A percentile compares a stretch with the other conserved stretches of the same genome.
These are phyloP conservation scores for Saturnispora sanitii DNA, from an alignment of 805 yeast species.

Conservation along the genomic window DNA sequence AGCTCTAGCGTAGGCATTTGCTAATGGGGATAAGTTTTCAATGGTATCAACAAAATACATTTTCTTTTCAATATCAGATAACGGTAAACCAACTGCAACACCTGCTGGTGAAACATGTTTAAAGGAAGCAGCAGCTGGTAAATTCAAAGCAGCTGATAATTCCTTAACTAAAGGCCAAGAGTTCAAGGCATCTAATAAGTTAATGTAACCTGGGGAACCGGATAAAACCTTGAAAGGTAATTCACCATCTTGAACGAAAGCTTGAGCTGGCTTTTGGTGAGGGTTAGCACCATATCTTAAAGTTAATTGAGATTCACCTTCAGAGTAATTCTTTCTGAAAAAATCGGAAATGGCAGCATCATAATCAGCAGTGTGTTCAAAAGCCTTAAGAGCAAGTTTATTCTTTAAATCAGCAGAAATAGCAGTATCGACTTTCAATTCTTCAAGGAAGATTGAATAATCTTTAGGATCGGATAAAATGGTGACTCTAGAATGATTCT, in stretches of 20 bases:
- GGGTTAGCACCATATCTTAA: conserved; percentile 98
- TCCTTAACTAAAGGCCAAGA: conserved; percentile 99
- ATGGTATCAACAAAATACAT: conserved; percentile 92
- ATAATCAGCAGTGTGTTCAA: conserved; percentile 97
- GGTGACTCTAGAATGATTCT: conserved; percentile 93
- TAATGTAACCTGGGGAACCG: conserved; percentile 97
- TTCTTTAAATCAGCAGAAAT: conserved; percentile 68
- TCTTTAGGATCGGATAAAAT: conserved; percentile 92
- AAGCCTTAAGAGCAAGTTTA: conserved; percentile 87
- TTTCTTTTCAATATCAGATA: conserved; percentile 84
- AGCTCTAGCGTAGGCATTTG: conserved; percentile 97
- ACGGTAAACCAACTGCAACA: conserved; percentile 93
- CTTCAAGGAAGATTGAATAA: conserved; percentile 78
- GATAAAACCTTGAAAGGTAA: conserved; percentile 88
- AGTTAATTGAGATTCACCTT: conserved; percentile 80
- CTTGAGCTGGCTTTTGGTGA: conserved; percentile 98
- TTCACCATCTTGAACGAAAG: conserved; percentile 76
- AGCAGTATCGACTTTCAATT: conserved; percentile 56
- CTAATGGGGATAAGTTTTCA: conserved; percentile 91
- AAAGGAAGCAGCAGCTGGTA: conserved; percentile 98
- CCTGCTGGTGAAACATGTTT: conserved; percentile 99
- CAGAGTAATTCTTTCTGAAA: conserved; percentile 94
- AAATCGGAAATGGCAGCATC: conserved; percentile 93
- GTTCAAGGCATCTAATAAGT: conserved; percentile 90
- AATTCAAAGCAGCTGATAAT: conserved; percentile 82